phyloP scores from a whole-genome alignment of 1,284 basidiomycete species.

The Fistulinella cinereoalba region DNA sequence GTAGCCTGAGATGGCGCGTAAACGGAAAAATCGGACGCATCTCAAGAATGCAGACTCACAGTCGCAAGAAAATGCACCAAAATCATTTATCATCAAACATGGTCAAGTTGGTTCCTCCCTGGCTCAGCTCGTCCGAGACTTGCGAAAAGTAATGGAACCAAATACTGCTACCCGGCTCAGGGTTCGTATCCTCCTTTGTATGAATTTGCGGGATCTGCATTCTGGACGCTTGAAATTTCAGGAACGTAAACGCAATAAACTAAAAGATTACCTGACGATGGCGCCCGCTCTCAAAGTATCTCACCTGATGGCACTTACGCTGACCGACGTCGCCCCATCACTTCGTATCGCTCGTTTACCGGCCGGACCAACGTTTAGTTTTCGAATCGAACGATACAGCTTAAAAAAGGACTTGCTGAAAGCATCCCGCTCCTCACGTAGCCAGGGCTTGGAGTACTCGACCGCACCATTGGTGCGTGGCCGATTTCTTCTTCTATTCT shows the following conservation, averaged over 20 bases:
- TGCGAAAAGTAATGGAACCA: conserved; percentile 96
- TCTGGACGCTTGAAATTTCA: conserved; percentile 31
- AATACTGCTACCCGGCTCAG: conserved; percentile 91
- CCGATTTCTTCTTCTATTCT: not conserved
- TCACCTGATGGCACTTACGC: conserved; percentile 89
- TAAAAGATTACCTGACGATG: conserved; percentile 94
- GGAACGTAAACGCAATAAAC: conserved; percentile 90
- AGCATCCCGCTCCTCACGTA: conserved; percentile 64
- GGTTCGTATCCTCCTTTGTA: conserved; percentile 45
- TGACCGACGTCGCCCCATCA: conserved; percentile 83
- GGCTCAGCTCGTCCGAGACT: conserved; percentile 84
- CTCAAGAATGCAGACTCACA: conserved; percentile 56
- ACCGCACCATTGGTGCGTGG: conserved; percentile 77
- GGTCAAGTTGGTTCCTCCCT: conserved; percentile 90
- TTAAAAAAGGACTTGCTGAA: conserved; percentile 81
- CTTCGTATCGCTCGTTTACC: conserved; percentile 89
- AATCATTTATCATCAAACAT: conserved; percentile 91
- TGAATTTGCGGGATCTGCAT: not conserved
- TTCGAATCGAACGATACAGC: conserved; percentile 90
- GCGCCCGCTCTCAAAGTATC: conserved; percentile 90
- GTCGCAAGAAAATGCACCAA: conserved; percentile 49
- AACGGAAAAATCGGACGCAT: conserved; percentile 86
- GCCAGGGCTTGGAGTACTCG: conserved; percentile 82
- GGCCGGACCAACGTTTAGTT: conserved; percentile 91
- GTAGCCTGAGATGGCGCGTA: conserved; percentile 67